Evolutionary conservation across 345 rosid genomes (phyloP).

Genomic region (Isatis tinctoria): DNA sequence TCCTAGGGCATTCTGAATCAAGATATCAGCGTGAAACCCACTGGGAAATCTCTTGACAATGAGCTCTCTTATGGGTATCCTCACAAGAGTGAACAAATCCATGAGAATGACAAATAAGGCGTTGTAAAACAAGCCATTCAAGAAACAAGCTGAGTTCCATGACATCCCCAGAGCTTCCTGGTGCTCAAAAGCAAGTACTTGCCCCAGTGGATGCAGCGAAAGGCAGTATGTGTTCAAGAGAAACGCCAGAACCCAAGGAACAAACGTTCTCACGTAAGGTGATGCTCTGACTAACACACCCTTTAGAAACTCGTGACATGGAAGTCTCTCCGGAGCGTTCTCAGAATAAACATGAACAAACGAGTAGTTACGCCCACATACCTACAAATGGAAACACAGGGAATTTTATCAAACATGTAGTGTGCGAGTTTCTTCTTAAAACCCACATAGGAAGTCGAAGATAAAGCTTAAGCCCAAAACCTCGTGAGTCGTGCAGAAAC

Average conservation of each 20-base stretch:
- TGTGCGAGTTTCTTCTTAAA: too few relatives aligned
- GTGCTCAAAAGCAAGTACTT: not conserved
- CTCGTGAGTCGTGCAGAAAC: too few relatives aligned
- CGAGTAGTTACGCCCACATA: conserved; percentile 11
- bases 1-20: not conserved
- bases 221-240: conserved; percentile 2
- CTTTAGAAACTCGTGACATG: conserved; percentile 2
- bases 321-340: conserved; percentile 24
- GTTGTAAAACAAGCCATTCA: not conserved
- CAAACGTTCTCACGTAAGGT: not conserved
- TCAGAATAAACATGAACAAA: conserved; percentile 12
- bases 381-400: conserved; percentile 5
- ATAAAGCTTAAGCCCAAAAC: too few relatives aligned
- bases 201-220: conserved; percentile 1
- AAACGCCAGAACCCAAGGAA: conserved; percentile 9
- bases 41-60: not conserved
- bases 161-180: too few relatives aligned
- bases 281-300: not conserved
- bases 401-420: too few relatives aligned
- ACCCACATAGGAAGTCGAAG: too few relatives aligned
- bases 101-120: not conserved
- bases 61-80: not conserved
- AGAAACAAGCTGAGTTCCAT: too few relatives aligned
- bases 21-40: too few relatives aligned
- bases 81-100: not conserved